phyloP scores from a whole-genome alignment of 352 stramenopile species.

The Globisporangium yorkense region DNA sequence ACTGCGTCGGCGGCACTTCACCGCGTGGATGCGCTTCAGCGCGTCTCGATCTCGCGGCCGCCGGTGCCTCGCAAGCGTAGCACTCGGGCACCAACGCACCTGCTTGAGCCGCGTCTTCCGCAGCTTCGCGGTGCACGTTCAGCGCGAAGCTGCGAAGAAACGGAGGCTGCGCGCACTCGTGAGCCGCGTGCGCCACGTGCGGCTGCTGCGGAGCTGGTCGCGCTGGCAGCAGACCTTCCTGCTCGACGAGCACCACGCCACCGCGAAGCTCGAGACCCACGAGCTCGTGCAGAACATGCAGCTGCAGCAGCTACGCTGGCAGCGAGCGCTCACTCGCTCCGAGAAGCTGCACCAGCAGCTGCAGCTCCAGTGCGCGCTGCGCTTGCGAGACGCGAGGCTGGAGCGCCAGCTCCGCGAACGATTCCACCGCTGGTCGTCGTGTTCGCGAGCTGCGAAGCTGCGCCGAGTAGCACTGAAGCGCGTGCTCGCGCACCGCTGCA shows the following conservation, averaged over 20 bases:
- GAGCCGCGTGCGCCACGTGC: constrained; percentile 7
- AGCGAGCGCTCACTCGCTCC: constrained; percentile 1
- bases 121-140: constrained; percentile 5
- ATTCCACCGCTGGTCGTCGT: background rate
- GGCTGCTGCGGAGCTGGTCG: constrained; percentile 20
- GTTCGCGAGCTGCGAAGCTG: background rate
- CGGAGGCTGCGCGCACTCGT: constrained; percentile 16
- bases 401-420: background rate
- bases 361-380: constrained; percentile 11
- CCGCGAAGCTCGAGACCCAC: background rate
- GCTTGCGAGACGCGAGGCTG: constrained; percentile 1
- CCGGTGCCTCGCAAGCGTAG: background rate
- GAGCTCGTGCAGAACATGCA: background rate
- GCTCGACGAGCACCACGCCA: background rate
- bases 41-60: background rate
- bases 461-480: background rate
- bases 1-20: constrained; percentile 12
- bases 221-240: constrained; percentile 7
- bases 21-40: constrained; percentile 13
- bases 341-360: constrained; percentile 1
- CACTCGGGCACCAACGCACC: no score
- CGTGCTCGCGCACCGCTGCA: background rate
- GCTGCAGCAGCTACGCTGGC: constrained; percentile 1
- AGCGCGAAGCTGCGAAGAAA: constrained; percentile 11
- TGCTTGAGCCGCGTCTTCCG: constrained; percentile 3